Percentiles rank a stretch among this genome's conserved stretches.
Evolutionary conservation across 805 yeast species (phyloP).

Genomic region (Barnettozyma californica): DNA sequence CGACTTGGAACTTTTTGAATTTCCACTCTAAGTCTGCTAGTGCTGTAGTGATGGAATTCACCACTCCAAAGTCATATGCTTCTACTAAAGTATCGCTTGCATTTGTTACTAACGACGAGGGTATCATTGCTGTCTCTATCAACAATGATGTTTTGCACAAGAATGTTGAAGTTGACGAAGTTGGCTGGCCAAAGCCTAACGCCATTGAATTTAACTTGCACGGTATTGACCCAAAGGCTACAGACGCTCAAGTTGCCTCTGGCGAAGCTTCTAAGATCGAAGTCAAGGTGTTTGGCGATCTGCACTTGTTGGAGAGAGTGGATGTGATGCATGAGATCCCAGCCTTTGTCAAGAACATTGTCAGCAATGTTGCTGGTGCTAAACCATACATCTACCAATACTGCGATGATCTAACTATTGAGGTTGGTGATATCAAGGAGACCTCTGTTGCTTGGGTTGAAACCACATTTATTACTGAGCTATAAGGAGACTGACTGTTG

Average conservation of each 20-base stretch:
- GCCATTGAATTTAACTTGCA: slow-evolving; percentile 53
- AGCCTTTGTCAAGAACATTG: slow-evolving; percentile 86
- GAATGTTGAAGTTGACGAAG: slow-evolving; percentile 51
- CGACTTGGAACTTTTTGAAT: slow-evolving; percentile 90
- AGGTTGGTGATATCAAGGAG: slow-evolving; percentile 40
- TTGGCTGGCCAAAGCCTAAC: slow-evolving; percentile 89
- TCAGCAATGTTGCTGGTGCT: slow-evolving; percentile 91
- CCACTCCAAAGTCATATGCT: slow-evolving; percentile 89
- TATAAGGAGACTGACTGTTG: slow-evolving; percentile 8
- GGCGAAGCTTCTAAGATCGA: slow-evolving; percentile 31
- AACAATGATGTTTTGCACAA: slow-evolving; percentile 61
- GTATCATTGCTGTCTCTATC: slow-evolving; percentile 59
- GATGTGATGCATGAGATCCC: slow-evolving; percentile 99
- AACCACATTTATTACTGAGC: slow-evolving; percentile 65
- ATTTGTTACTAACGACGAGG: slow-evolving; percentile 58
- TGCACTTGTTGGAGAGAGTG: slow-evolving; percentile 77
- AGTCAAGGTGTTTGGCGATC: slow-evolving; percentile 54
- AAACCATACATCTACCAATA: slow-evolving; percentile 96
- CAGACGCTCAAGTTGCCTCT: slow-evolving; percentile 37
- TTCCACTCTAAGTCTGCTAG: slow-evolving; percentile 73
- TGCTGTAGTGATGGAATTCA: slow-evolving; percentile 90
- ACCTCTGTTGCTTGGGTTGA: slow-evolving; percentile 69
- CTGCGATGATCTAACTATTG: slow-evolving; percentile 56
- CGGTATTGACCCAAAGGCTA: slow-evolving; percentile 42
- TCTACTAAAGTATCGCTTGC: slow-evolving; percentile 77